Evolutionary conservation across 441 rosid genomes (phyloP), one percentile per base, ranked within the genome.

Genomic region (Populus hybrid): DNA sequence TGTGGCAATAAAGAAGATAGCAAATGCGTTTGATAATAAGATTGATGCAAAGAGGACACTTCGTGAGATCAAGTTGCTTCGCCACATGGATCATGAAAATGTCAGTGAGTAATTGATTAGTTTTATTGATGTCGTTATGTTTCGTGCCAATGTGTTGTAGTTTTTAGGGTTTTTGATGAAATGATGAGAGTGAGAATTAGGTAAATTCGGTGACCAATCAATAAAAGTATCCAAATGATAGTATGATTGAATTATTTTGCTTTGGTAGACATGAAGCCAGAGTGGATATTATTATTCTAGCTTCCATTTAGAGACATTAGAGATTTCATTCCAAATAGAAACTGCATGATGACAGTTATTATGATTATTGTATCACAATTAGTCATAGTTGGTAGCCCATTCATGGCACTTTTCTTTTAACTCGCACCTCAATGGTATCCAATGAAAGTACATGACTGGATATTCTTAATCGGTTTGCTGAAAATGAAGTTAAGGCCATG

Each of bases 11-110:
- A 95, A 93, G 93, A 95, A 95, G 88, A 90, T 93, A 38, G 84
- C 87, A 16, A 87, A 92, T 84, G 93, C 94, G 7, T 93, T 92
- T 72, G 93, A 88, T 57, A 88, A 95, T 86, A 85, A 76, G 68
- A 85, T 92, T 34, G 92, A 88, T 30, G 97, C 97, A 10, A 95
- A 92, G 88, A 90, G 95, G 85, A 91, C 98, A 20, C 97, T 95
- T 40, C 97, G 99, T 0, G 99, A 93, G 90, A 93, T 93, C 91
- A 92, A 90, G 90, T 83, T 95, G 73, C 97, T 95, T 81, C 92
- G 97, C 24, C 97, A 93, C 82, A 88, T 95, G 87, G 89, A 89
- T 77, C 97, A 95, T 88, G 97, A 93, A 85, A 93, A 92, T 79
- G 98, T 93, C 78, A 93, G 98, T 93, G 89, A 88, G 88, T 84